Conservation (phyloP, 1,139 yeast genomes). For the Geotrichum bryndzae region DNA sequence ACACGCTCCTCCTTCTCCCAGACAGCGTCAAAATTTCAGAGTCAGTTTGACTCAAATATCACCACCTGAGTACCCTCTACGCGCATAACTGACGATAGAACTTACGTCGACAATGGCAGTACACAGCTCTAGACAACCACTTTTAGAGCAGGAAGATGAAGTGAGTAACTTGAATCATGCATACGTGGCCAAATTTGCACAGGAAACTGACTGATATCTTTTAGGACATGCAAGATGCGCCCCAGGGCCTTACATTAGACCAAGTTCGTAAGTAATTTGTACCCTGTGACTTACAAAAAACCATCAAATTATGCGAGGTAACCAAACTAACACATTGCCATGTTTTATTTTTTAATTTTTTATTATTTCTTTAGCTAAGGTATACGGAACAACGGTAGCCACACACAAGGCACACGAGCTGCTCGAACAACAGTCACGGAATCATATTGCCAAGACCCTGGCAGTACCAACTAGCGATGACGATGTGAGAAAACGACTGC, state of each 20-base stretch:
- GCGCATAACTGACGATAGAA: background rate
- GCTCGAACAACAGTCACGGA: conserved; percentile 25
- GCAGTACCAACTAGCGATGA: conserved; percentile 59
- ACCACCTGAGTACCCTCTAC: background rate
- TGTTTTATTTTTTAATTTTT: background rate
- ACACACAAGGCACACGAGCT: conserved; percentile 23
- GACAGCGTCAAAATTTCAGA: background rate
- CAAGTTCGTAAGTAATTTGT: conserved; percentile 17
- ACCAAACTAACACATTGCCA: background rate
- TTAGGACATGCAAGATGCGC: conserved; percentile 14
- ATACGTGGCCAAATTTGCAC: background rate
- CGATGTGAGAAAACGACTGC: conserved; percentile 48
- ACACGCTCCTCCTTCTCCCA: background rate
- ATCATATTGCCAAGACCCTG: conserved; percentile 25
- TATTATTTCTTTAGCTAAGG: conserved; percentile 6
- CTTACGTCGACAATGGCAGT: background rate
- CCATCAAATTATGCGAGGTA: background rate
- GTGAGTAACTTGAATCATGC: background rate
- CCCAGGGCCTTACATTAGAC: conserved; percentile 11
- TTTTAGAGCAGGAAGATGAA: conserved; percentile 13
- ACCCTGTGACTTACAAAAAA: background rate
- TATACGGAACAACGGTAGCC: conserved; percentile 12
- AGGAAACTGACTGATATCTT: background rate
- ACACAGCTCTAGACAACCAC: conserved; percentile 13
- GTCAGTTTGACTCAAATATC: background rate